Base-by-base conservation (phyloP, 345 rosid species). In the Acer yangbiense region DNA sequence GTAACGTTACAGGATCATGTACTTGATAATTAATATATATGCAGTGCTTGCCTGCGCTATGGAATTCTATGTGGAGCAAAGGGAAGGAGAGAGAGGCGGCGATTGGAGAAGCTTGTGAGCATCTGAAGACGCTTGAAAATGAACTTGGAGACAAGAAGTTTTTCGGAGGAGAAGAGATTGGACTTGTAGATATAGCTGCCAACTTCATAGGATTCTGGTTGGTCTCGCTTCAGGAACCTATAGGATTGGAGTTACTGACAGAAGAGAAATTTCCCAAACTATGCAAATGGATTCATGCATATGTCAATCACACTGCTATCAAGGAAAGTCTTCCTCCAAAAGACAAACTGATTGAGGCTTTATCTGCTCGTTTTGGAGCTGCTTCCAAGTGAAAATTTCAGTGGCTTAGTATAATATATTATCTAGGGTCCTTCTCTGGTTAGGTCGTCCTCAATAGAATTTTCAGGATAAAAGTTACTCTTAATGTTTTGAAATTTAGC, bases 131-230 rank as follows among this genome's bases (percentile, higher is more conserved):
- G 5, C 85, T 92, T 0, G 97, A 89, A 78, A 80, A 83, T 43
- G 90, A 90, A 81, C 89, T 90, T 29, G 81, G 71, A 41, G 83
- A 83, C 44, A 89, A 84, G 77, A 88, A 2, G 69, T 88, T 87
- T 83, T 88, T 92, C 6, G 94, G 97, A 57, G 91, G 93, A 57
- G 91, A 92, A 13, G 86, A 35, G 7, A 82, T 89, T 39, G 94
- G 93, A 14, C 54, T 85, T 44, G 90, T 90, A 50, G 97, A 92
- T 70, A 88, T 92, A 32, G 88, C 60, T 2, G 90, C 85, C 16
- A 81, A 68, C 79, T 81, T 86, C 75, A 23, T 87, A 52, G 84
- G 77, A 12, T 75, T 67, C 72, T 89, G 94, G 93, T 2, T 82
- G 11, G 79, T 69, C 21, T 62, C 83, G 14, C 17, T 76, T 20